Evolutionary conservation across 108 stramenopile species (phyloP).

Genomic region (Aureococcus anophagefferens): DNA sequence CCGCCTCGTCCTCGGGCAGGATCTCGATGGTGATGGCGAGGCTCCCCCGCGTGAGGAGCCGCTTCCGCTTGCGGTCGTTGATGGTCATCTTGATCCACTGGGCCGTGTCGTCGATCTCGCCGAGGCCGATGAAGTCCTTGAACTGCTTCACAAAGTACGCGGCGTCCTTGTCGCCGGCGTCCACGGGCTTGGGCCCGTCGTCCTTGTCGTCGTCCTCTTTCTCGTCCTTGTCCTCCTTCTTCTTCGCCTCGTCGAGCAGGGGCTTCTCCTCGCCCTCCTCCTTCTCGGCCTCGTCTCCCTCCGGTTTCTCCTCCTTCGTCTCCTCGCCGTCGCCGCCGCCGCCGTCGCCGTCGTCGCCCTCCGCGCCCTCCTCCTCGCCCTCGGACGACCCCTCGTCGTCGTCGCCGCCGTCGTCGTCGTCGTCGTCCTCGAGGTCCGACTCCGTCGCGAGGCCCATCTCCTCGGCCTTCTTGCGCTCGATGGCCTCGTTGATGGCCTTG

Average conservation of each 20-base stretch:
- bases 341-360: neutral
- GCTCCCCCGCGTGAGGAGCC: neutral
- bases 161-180: conserved; percentile 1
- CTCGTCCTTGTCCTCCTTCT: conserved; percentile 1
- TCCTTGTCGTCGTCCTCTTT: neutral
- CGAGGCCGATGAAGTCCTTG: conserved; percentile 12
- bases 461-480: neutral
- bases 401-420: neutral
- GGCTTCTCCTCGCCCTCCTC: neutral
- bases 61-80: neutral
- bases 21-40: conserved; percentile 3
- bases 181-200: neutral
- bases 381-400: no score
- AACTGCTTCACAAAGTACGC: neutral
- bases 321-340: neutral
- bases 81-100: neutral
- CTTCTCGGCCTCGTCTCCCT: conserved; percentile 8
- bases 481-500: neutral
- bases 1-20: conserved; percentile 36
- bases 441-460: neutral
- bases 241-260: neutral
- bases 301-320: conserved; percentile 9
- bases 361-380: conserved; percentile 2
- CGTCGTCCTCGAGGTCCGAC: neutral
- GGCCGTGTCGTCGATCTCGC: neutral